Evolutionary conservation across 106 monocot species (phyloP).

Genomic region (Dendrobium officinale): DNA sequence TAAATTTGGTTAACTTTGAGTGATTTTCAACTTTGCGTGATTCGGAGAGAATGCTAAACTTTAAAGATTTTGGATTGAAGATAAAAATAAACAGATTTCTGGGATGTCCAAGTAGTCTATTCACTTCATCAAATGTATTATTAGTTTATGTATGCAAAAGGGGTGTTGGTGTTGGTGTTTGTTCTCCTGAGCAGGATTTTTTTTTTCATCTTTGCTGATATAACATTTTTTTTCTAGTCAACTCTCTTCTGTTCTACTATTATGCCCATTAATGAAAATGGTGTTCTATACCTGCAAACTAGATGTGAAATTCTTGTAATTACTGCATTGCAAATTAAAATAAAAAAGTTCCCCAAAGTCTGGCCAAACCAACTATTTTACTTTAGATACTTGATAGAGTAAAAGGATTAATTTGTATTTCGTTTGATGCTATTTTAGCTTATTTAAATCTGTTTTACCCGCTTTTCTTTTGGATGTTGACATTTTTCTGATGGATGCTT

Average conservation of each 20-base stretch:
- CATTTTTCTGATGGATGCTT: conserved; percentile 4
- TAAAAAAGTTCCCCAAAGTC: not conserved
- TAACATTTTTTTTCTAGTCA: not conserved
- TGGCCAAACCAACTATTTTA: not conserved
- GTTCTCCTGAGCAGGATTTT: not conserved
- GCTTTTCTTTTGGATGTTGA: not conserved
- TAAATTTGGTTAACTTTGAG: not conserved
- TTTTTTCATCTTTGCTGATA: not conserved
- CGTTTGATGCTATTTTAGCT: not conserved
- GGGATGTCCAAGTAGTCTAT: not conserved
- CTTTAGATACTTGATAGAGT: not conserved
- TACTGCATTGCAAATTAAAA: no score
- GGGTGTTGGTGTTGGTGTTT: not conserved
- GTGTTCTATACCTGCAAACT: not conserved
- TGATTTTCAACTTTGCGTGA: not conserved
- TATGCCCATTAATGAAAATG: not conserved
- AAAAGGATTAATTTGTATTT: not conserved
- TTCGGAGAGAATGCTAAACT: not conserved
- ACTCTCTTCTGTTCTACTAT: not conserved
- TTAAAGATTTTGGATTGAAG: not conserved
- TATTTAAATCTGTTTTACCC: not conserved
- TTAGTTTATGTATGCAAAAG: not conserved
- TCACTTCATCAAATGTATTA: not conserved
- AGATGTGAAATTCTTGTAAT: no score
- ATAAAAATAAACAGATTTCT: not conserved